These are phyloP conservation scores for Claviceps cyperi DNA, from an alignment of 2,329 filamentous ascomycete genomes.

Conservation along the genomic window DNA sequence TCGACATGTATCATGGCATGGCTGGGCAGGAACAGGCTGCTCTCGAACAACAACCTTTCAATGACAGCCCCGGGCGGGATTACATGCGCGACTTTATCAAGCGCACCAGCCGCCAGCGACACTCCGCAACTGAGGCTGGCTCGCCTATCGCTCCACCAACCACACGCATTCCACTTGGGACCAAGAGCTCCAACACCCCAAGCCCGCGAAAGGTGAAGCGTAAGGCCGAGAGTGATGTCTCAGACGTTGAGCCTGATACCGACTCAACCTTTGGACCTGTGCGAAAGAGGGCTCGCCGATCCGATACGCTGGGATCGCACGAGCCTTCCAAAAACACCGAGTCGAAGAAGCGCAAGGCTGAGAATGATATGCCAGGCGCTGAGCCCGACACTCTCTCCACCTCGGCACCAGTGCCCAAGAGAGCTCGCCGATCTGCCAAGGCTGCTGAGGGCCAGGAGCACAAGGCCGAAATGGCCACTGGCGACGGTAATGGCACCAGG, in stretches of 20 bases:
- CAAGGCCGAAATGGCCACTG: constrained; percentile 7
- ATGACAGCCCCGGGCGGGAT: constrained; percentile 21
- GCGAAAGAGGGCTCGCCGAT: constrained; percentile 13
- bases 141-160: constrained; percentile 15
- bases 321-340: too few species aligned
- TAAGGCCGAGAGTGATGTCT: constrained; percentile 14
- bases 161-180: constrained; percentile 18
- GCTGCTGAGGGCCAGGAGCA: constrained; percentile 4
- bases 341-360: too few species aligned
- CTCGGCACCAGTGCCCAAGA: constrained; percentile 13
- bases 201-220: constrained; percentile 20
- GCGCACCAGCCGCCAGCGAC: constrained; percentile 15
- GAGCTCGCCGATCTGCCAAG: constrained; percentile 8
- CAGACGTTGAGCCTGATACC: constrained; percentile 9
- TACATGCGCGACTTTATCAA: constrained; percentile 23
- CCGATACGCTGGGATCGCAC: not conserved
- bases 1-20: not conserved
- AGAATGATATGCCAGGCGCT: constrained; percentile 5
- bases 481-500: constrained; percentile 10
- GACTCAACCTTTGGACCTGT: constrained; percentile 11
- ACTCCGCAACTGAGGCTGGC: constrained; percentile 17
- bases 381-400: constrained; percentile 11
- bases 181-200: constrained; percentile 22
- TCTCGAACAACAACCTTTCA: constrained; percentile 5
- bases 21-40: not conserved